phyloP scores from a whole-genome alignment of 192 early-diverging fungal species.

The Podila minutissima region DNA sequence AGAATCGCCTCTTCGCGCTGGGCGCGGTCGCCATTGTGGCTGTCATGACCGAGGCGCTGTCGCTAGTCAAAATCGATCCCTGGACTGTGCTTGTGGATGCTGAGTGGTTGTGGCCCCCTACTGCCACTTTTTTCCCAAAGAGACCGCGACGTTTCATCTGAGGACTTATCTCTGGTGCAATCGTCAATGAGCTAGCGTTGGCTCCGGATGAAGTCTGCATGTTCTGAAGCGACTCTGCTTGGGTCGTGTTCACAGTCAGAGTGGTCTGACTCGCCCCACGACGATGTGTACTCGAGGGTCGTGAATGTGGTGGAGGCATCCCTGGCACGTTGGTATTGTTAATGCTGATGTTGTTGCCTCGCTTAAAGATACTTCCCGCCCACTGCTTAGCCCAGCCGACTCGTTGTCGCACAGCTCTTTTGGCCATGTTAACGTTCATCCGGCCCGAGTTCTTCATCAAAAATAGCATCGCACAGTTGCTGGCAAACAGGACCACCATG shows the following conservation, averaged over 20 bases:
- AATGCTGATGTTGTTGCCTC: constrained; percentile 1
- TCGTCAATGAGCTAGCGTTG: not conserved
- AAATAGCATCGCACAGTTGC: constrained; percentile 62
- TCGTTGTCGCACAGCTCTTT: constrained; percentile 62
- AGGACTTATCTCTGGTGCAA: constrained; percentile 10
- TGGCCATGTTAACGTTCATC: constrained; percentile 69
- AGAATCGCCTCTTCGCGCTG: not conserved
- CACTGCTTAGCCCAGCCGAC: constrained; percentile 67
- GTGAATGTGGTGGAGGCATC: no score
- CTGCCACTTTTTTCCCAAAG: constrained; percentile 25
- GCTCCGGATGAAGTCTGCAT: not conserved
- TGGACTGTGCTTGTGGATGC: not conserved
- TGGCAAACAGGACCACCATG: constrained; percentile 56
- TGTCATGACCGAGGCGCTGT: not conserved
- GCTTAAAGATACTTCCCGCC: constrained; percentile 57
- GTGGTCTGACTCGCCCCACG: not conserved
- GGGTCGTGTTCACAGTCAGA: not conserved
- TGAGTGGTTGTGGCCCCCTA: not conserved
- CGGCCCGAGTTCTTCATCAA: constrained; percentile 65
- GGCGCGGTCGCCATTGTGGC: not conserved
- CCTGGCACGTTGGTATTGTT: not conserved
- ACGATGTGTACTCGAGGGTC: not conserved
- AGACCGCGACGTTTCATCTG: constrained; percentile 44
- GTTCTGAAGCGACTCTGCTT: constrained; percentile 4
- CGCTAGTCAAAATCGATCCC: not conserved